These are phyloP conservation scores for Ophiocordyceps unilateralis DNA, from an alignment of 2,329 filamentous ascomycete species.

Conservation along the genomic window DNA sequence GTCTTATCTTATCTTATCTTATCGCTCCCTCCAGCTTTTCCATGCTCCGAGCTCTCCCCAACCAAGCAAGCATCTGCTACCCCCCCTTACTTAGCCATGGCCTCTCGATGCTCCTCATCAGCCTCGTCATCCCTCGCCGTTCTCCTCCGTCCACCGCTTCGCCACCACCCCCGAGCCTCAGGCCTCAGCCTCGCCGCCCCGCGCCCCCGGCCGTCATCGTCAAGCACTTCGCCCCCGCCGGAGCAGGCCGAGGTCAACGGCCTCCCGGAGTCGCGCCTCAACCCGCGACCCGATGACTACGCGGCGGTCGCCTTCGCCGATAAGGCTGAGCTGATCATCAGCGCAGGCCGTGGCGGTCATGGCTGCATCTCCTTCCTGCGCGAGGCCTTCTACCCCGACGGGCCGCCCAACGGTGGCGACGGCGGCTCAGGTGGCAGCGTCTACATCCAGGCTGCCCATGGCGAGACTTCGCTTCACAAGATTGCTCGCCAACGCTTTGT, in stretches of 20 bases:
- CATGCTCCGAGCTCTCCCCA: background rate
- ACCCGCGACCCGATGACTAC: slow-evolving; percentile 75
- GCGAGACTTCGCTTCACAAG: slow-evolving; percentile 88
- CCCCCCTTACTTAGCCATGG: background rate
- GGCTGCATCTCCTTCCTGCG: slow-evolving; percentile 90
- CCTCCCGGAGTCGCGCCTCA: slow-evolving; percentile 42
- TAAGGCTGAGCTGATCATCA: slow-evolving; percentile 59
- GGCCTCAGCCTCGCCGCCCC: background rate
- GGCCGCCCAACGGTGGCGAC: slow-evolving; percentile 87
- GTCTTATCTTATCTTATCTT: background rate
- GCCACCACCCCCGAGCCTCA: background rate
- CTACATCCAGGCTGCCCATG: slow-evolving; percentile 83
- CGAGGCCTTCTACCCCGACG: slow-evolving; percentile 76
- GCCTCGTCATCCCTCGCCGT: background rate
- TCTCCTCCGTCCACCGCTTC: background rate
- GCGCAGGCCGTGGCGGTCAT: slow-evolving; percentile 69
- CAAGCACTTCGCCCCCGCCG: slow-evolving; percentile 10
- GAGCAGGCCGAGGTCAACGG: slow-evolving; percentile 13
- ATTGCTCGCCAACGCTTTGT: slow-evolving; percentile 60
- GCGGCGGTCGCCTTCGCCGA: slow-evolving; percentile 71
- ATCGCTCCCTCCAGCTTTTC: background rate
- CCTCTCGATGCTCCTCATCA: background rate
- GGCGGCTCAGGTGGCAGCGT: slow-evolving; percentile 82
- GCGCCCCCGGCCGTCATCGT: slow-evolving; percentile 4
- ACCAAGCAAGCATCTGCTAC: too few relatives aligned